Evolutionary conservation across 2,329 filamentous ascomycete species (phyloP), one percentile per base, ranked within the genome.

Genomic region (Nectriaceae sp.): DNA sequence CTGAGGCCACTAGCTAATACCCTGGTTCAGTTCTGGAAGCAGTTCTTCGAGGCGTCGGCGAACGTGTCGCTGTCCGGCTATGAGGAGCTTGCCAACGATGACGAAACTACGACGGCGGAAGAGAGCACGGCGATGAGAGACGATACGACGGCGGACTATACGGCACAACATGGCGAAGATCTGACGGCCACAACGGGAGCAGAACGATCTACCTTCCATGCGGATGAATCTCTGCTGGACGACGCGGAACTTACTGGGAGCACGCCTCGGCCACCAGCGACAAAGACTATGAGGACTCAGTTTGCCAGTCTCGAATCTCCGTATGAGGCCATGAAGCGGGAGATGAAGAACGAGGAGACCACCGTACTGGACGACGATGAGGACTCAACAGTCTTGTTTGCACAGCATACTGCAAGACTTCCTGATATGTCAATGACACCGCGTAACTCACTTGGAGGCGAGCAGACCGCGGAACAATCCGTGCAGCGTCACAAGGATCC

Each of bases 1-100:
- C 10, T 2, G 10, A 13, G 21, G 4, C 35, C 11, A 11, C 19
- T 10, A 26, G 21, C 49, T 51, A 11, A 53, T 26, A 42, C 21
- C 20, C 11, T 39, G 11, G 4, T 46, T 11, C 64, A 95, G 89
- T 99, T 99, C 72, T 99, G 94, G 94, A 99, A 99, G 72, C 92
- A 97, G 75, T 99, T 99, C 76, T 99, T 99, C 71, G 94, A 99
- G 73, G 91, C 94, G 29, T 96, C 92, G 40, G 94, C 94, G 67
- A 97, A 99, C 64, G 93, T 99, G 21, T 96, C 93, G 11, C 81
- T 99, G 11, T 96, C 91, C 0, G 91, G 92, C 21, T 97, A 99
- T 69, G 93, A 96, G 66, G 92, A 96, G 65, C 78, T 85, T 19
- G 83, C 83, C 13, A 85, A 88, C 46, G 84, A 82, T 44, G 85